Percentiles rank a stretch among this genome's conserved stretches.
phyloP scores from a whole-genome alignment of 768 basidiomycete species.

The Chalciporus pseudorubinellus region DNA sequence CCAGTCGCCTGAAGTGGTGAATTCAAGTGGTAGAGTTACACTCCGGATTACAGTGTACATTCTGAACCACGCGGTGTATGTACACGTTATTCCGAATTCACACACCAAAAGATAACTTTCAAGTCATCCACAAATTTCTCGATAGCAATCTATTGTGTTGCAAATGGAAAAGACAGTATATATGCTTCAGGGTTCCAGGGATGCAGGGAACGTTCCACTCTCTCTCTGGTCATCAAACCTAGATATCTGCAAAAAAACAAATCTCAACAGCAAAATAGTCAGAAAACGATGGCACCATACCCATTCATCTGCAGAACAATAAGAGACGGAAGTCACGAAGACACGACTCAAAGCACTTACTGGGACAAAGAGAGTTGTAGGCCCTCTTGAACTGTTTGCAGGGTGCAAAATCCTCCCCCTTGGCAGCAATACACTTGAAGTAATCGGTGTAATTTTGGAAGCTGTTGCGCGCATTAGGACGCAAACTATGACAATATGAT shows the following conservation, averaged over 20 bases:
- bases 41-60: no score
- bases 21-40: no score
- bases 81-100: no score
- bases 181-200: constrained; percentile 66
- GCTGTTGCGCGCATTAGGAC: constrained; percentile 36
- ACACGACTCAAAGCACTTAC: constrained; percentile 49
- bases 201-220: constrained; percentile 87
- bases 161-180: not conserved
- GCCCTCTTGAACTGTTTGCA: constrained; percentile 98
- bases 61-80: no score
- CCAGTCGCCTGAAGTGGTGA: no score
- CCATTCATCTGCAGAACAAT: constrained; percentile 75
- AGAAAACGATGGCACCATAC: constrained; percentile 39
- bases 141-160: not conserved
- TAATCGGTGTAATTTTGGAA: constrained; percentile 98
- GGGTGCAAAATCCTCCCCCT: constrained; percentile 97
- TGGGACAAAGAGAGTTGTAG: constrained; percentile 96
- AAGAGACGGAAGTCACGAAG: constrained; percentile 7
- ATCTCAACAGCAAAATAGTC: not conserved
- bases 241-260: constrained; percentile 49
- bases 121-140: not conserved
- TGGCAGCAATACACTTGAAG: constrained; percentile 95
- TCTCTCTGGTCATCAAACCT: constrained; percentile 97
- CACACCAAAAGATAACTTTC: not conserved
- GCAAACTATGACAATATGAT: not conserved